These are phyloP conservation scores for Lyophyllum decastes DNA, from an alignment of 768 basidiomycete species.

Conservation along the genomic window DNA sequence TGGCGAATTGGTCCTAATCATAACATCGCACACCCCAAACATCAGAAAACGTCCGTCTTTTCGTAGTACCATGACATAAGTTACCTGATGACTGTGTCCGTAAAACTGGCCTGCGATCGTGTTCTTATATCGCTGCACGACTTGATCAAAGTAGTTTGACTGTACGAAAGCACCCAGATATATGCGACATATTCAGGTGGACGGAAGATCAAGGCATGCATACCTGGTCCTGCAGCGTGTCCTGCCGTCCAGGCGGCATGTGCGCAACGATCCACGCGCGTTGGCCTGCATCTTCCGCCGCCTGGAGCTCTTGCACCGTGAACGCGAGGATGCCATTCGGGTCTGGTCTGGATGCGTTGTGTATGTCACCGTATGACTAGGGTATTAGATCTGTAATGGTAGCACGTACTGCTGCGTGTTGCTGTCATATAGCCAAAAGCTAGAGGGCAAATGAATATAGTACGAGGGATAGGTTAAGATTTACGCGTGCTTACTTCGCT, in stretches of 20 bases:
- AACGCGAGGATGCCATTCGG: conserved; percentile 64
- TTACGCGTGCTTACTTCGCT: conserved; percentile 40
- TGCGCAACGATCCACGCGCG: conserved; percentile 66
- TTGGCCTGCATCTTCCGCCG: conserved; percentile 59
- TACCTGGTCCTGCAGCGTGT: conserved; percentile 55
- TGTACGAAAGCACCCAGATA: conserved; percentile 18
- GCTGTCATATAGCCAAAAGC: conserved; percentile 64
- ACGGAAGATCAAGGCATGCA: not conserved
- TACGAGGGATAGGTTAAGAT: not conserved
- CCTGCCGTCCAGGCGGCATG: conserved; percentile 52
- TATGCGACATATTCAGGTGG: no score
- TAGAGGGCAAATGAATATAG: conserved; percentile 14
- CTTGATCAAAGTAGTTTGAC: conserved; percentile 66
- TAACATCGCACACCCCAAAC: no score
- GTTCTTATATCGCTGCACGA: conserved; percentile 58
- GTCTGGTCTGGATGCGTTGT: conserved; percentile 39
- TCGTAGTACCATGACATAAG: no score
- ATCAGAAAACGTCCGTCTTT: no score
- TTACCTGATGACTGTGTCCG: conserved; percentile 56
- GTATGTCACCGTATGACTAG: no score
- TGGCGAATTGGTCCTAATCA: conserved; percentile 41
- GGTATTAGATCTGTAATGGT: not conserved
- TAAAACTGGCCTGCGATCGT: conserved; percentile 64
- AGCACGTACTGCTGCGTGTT: conserved; percentile 42
- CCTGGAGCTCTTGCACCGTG: conserved; percentile 52